These are phyloP conservation scores for Neofusicoccum parvum DNA, from an alignment of 2,329 filamentous ascomycete species.

Conservation along the genomic window DNA sequence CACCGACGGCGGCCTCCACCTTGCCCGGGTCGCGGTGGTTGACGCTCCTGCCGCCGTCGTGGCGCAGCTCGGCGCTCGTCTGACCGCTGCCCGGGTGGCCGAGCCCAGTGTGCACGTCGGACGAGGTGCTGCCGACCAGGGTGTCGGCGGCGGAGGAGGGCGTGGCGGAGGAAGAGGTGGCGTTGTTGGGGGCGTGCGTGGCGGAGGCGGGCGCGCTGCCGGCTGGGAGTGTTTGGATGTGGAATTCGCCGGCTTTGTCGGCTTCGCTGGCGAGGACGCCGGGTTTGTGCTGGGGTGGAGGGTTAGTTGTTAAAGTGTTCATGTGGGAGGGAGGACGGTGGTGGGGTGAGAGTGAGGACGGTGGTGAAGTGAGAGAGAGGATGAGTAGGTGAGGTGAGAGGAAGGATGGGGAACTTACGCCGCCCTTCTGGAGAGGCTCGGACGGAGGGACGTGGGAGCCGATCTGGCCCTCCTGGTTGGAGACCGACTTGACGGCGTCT, in stretches of 20 bases:
- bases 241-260: constrained; percentile 64
- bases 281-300: constrained; percentile 59
- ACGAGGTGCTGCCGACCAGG: constrained; percentile 55
- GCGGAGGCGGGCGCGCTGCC: constrained; percentile 62
- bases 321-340: too few relatives aligned
- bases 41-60: constrained; percentile 44
- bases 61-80: constrained; percentile 49
- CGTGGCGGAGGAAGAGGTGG: constrained; percentile 42
- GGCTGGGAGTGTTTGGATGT: constrained; percentile 60
- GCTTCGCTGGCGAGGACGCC: constrained; percentile 62
- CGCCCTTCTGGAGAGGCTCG: constrained; percentile 56
- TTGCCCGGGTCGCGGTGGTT: constrained; percentile 42
- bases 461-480: constrained; percentile 59
- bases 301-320: not conserved
- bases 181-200: constrained; percentile 50
- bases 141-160: constrained; percentile 49
- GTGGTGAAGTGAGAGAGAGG: too few relatives aligned
- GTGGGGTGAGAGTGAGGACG: not conserved
- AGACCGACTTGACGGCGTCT: constrained; percentile 47
- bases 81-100: constrained; percentile 56
- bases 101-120: constrained; percentile 56
- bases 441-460: constrained; percentile 52
- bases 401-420: constrained; percentile 54
- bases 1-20: constrained; percentile 31
- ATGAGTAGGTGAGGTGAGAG: too few relatives aligned